Conservation (phyloP, 1,139 yeast species). For the Suhomyces maxii region DNA sequence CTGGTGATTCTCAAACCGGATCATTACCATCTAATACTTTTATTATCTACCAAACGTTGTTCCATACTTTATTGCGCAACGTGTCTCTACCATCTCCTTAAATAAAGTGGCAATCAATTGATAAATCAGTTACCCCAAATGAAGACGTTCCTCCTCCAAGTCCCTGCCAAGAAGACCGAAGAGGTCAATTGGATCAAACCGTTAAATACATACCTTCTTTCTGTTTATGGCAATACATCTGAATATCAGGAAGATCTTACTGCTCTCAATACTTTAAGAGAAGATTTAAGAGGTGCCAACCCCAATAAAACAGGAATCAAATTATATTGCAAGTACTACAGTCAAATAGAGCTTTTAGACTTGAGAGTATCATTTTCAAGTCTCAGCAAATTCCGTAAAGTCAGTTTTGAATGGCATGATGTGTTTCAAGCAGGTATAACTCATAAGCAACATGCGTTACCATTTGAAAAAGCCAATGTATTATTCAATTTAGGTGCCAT, state of each 20-base stretch:
- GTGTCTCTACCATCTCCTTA: background rate
- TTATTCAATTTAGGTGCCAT: conserved; percentile 61
- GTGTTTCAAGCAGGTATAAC: conserved; percentile 51
- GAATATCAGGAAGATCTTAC: conserved; percentile 60
- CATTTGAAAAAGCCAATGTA: conserved; percentile 87
- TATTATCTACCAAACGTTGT: background rate
- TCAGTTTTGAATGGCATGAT: conserved; percentile 81
- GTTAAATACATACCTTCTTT: conserved; percentile 55
- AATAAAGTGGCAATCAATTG: background rate
- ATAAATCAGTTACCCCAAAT: conserved; percentile 16
- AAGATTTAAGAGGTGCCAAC: conserved; percentile 58
- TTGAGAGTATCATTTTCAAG: conserved; percentile 68
- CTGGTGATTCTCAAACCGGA: background rate
- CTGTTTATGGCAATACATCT: conserved; percentile 62
- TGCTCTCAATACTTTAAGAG: conserved; percentile 59
- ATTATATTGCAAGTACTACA: conserved; percentile 69
- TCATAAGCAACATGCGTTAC: conserved; percentile 54
- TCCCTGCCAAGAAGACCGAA: conserved; percentile 56
- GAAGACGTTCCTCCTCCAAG: conserved; percentile 38
- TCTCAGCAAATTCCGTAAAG: conserved; percentile 49
- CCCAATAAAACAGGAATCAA: conserved; percentile 51
- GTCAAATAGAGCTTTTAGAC: conserved; percentile 79
- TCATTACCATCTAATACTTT: background rate
- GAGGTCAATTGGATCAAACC: conserved; percentile 68
- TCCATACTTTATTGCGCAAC: background rate